phyloP scores from a whole-genome alignment of 2,329 filamentous ascomycete genomes.

The Bipolaris zeicola region DNA sequence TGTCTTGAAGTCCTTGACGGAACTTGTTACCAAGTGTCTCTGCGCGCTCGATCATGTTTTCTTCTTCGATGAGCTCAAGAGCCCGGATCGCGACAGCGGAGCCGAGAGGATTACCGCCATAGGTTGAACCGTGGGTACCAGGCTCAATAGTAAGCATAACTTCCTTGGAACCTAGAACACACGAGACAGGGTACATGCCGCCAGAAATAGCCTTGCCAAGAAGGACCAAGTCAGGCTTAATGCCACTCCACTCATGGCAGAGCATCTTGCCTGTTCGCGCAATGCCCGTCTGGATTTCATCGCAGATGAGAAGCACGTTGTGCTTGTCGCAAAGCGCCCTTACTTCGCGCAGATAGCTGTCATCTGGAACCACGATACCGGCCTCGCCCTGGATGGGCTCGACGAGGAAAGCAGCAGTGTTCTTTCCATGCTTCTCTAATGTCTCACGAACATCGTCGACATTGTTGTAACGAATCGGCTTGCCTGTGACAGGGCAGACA shows the following conservation, averaged over 20 bases:
- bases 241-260: slow-evolving; percentile 90
- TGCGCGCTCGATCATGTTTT: slow-evolving; percentile 82
- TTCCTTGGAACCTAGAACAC: slow-evolving; percentile 84
- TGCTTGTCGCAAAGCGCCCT: slow-evolving; percentile 89
- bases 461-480: slow-evolving; percentile 84
- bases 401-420: slow-evolving; percentile 90
- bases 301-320: slow-evolving; percentile 94
- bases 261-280: slow-evolving; percentile 93
- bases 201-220: slow-evolving; percentile 97
- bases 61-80: slow-evolving; percentile 90
- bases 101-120: slow-evolving; percentile 93
- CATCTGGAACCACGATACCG: slow-evolving; percentile 91
- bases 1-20: slow-evolving; percentile 74
- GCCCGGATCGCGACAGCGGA: slow-evolving; percentile 96
- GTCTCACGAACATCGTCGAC: slow-evolving; percentile 78
- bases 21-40: slow-evolving; percentile 82
- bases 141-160: slow-evolving; percentile 96
- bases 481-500: slow-evolving; percentile 73
- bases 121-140: slow-evolving; percentile 97
- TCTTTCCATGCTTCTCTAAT: slow-evolving; percentile 78
- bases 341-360: slow-evolving; percentile 81
- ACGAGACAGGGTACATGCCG: slow-evolving; percentile 98
- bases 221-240: slow-evolving; percentile 93
- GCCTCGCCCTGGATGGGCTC: slow-evolving; percentile 98
- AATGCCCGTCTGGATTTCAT: slow-evolving; percentile 98